Percentiles rank a stretch among this genome's conserved stretches.
Evolutionary conservation across 2,329 filamentous ascomycete genomes (phyloP).

Genomic region (Cladophialophora exuberans): DNA sequence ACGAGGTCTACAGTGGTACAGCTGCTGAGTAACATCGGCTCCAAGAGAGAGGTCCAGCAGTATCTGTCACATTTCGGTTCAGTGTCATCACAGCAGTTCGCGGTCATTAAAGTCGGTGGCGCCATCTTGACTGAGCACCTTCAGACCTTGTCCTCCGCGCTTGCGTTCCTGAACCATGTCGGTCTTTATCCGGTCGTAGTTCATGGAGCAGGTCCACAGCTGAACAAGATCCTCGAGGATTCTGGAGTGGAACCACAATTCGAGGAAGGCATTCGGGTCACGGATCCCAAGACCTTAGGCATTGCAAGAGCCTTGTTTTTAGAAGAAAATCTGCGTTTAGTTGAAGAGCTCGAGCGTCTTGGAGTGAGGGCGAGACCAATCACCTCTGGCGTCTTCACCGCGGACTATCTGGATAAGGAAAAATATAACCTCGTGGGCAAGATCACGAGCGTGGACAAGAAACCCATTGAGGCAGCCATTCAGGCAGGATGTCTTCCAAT

Average conservation of each 20-base stretch:
- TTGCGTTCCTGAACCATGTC: slow-evolving; percentile 92
- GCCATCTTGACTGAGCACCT: slow-evolving; percentile 94
- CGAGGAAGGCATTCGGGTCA: slow-evolving; percentile 93
- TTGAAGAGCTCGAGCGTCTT: slow-evolving; percentile 85
- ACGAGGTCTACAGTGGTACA: slow-evolving; percentile 84
- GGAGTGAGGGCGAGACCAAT: slow-evolving; percentile 88
- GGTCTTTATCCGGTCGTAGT: slow-evolving; percentile 94
- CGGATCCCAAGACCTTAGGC: slow-evolving; percentile 90
- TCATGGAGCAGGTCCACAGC: slow-evolving; percentile 90
- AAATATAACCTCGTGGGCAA: slow-evolving; percentile 96
- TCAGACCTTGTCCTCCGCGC: slow-evolving; percentile 83
- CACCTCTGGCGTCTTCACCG: slow-evolving; percentile 85
- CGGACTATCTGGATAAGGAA: slow-evolving; percentile 93
- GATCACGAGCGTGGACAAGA: slow-evolving; percentile 89
- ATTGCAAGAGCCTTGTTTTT: slow-evolving; percentile 91
- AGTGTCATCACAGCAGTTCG: slow-evolving; percentile 94
- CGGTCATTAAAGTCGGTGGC: slow-evolving; percentile 96
- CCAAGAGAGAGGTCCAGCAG: slow-evolving; percentile 94
- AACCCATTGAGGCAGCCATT: slow-evolving; percentile 87
- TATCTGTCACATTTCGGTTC: slow-evolving; percentile 97
- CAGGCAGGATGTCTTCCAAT: slow-evolving; percentile 89
- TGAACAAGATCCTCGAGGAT: slow-evolving; percentile 87
- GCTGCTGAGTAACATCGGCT: slow-evolving; percentile 92
- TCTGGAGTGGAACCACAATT: slow-evolving; percentile 94
- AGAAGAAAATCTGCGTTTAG: slow-evolving; percentile 91